phyloP scores from a whole-genome alignment of 2,329 filamentous ascomycete genomes.

The Myriosclerotinia curreyana region DNA sequence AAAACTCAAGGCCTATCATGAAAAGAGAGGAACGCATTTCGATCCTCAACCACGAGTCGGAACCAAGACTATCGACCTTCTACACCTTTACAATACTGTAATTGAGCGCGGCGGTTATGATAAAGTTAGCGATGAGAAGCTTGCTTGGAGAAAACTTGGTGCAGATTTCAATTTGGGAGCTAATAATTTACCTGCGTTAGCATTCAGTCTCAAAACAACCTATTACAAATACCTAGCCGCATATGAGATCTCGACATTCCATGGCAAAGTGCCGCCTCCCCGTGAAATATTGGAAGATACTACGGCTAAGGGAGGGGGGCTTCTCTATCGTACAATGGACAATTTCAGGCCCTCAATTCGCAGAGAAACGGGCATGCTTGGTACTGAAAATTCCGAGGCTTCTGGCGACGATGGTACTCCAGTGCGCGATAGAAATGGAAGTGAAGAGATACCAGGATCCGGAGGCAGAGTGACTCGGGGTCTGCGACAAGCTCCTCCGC shows the following conservation, averaged over 20 bases:
- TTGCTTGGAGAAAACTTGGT: conserved; percentile 77
- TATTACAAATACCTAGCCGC: conserved; percentile 89
- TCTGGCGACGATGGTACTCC: conserved; percentile 61
- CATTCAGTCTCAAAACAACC: conserved; percentile 80
- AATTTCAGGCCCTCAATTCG: conserved; percentile 60
- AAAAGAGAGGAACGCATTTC: conserved; percentile 73
- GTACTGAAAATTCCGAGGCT: conserved; percentile 56
- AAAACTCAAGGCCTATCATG: conserved; percentile 69
- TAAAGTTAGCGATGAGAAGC: conserved; percentile 75
- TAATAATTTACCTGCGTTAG: conserved; percentile 75
- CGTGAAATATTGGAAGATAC: conserved; percentile 80
- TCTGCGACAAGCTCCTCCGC: conserved; percentile 77
- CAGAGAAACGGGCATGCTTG: conserved; percentile 43
- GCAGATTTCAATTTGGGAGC: conserved; percentile 72
- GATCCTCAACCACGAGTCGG: conserved; percentile 81
- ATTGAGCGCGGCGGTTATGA: conserved; percentile 80
- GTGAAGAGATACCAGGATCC: conserved; percentile 51
- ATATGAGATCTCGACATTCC: conserved; percentile 77
- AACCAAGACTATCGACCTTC: conserved; percentile 69
- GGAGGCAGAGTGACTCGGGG: conserved; percentile 60
- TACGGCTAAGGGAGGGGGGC: conserved; percentile 73
- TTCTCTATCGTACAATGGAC: conserved; percentile 75
- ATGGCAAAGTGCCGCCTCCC: conserved; percentile 77
- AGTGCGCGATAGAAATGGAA: conserved; percentile 49
- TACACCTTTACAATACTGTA: conserved; percentile 75